Base-by-base conservation (phyloP, 2,329 filamentous ascomycete species). In the Dendryphion nanum region DNA sequence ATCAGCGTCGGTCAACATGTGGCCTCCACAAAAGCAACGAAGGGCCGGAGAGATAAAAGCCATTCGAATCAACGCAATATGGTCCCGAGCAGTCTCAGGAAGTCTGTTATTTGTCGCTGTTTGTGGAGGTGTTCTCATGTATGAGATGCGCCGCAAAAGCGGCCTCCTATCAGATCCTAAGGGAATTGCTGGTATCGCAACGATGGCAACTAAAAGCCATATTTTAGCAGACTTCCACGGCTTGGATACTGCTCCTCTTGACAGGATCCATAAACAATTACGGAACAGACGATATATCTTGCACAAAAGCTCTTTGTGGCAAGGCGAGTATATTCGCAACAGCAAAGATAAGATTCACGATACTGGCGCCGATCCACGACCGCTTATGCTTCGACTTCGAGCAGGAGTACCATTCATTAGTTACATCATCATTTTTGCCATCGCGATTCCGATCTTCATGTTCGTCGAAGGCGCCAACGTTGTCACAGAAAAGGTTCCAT, bases 171-270 rank as follows among this genome's bases (percentile, higher is more conserved):
- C 78, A 5, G 82, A 88, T 55, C 83, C 86, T 5, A 81, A 80
- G 48, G 85, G 85, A 5, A 86, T 89, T 35, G 83, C 84, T 2
- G 85, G 85, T 2, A 73, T 88, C 24, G 85, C 85, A 5, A 80
- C 83, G 39, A 87, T 89, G 83, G 84, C 85, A 7, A 84, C 85
- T 3, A 78, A 79, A 44, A 81, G 77, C 46, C 84, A 88, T 48
- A 85, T 88, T 57, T 67, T 88, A 46, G 81, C 81, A 64, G 85
- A 89, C 55, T 88, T 89, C 55, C 81, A 80, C 45, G 82, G 82
- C 40, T 78, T 86, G 66, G 85, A 89, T 55, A 78, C 79, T 1
- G 82, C 79, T 6, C 79, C 74, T 4, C 79, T 83, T 37, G 70
- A 79, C 33, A 77, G 82, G 36, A 87, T 89, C 29, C 84, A 88